phyloP scores from a whole-genome alignment of 805 yeast genomes.

The Kuraishia capsulata region DNA sequence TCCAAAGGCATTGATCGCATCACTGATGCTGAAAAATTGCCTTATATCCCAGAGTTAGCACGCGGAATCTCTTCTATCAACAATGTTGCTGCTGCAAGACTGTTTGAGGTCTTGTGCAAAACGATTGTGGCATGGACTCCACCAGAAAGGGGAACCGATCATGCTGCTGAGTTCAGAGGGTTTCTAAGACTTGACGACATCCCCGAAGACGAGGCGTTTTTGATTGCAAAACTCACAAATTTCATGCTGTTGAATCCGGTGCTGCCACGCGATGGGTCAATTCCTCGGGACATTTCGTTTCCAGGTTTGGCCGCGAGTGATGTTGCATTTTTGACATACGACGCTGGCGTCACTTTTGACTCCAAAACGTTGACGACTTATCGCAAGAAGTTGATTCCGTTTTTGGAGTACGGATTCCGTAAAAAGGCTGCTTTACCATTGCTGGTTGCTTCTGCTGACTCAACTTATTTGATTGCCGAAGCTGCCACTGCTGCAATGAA shows the following conservation, averaged over 20 bases:
- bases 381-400: conserved; percentile 31
- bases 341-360: conserved; percentile 57
- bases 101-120: conserved; percentile 53
- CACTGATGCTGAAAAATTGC: conserved; percentile 21
- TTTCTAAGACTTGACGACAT: conserved; percentile 26
- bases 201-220: conserved; percentile 31
- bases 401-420: conserved; percentile 34
- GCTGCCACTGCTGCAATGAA: conserved; percentile 41
- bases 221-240: conserved; percentile 40
- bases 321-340: conserved; percentile 52
- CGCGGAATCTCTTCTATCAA: conserved; percentile 32
- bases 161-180: conserved; percentile 25
- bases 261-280: conserved; percentile 22
- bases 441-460: conserved; percentile 56
- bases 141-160: conserved; percentile 37
- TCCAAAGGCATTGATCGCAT: conserved; percentile 61
- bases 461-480: conserved; percentile 45
- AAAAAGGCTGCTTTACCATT: conserved; percentile 29
- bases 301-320: conserved; percentile 61
- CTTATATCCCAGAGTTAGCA: conserved; percentile 38
- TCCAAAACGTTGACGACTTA: conserved; percentile 32
- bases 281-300: conserved; percentile 35
- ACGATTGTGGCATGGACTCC: conserved; percentile 38
- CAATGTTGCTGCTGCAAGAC: conserved; percentile 33
- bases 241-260: conserved; percentile 49